Evolutionary conservation across 2,329 filamentous ascomycete genomes (phyloP), one percentile per base, ranked within the genome.

Genomic region (Trichoderma gracile): DNA sequence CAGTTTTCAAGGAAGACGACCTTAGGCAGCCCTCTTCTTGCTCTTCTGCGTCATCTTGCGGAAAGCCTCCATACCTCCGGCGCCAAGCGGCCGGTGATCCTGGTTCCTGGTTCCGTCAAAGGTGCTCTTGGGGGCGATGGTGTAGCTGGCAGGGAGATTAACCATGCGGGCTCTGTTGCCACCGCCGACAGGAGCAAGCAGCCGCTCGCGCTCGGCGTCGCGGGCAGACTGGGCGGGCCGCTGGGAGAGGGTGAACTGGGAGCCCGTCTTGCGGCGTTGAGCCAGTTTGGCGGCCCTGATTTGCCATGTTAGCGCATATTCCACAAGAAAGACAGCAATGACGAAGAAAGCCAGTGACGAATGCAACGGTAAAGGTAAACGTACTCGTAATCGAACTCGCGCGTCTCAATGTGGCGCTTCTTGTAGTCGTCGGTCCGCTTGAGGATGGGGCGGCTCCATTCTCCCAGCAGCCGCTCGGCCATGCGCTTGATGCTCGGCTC

Each of bases 401-500:
- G 84, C 17, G 84, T 87, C 72, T 87, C 82, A 47, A 89, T 80
- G 67, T 84, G 84, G 23, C 91, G 88, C 81, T 97, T 95, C 79
- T 92, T 93, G 81, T 96, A 97, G 76, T 97, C 93, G 71, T 97
- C 93, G 67, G 91, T 96, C 70, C 93, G 89, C 80, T 96, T 94
- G 61, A 99, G 83, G 68, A 99, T 96, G 4, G 94, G 93, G 46
- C 95, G 85, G 68, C 93, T 97, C 95, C 95, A 99, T 74, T 98
- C 94, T 64, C 91, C 92, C 64, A 97, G 83, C n/a, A 98, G 82
- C 55, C 91, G 87, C 80, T 98, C 93, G 0, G 95, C 95, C 79
- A 93, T 92, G 69, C 94, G 89, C 82, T 97, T 97, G 81, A 99
- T 97, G 67, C 84, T 85, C 5, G 89, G 82, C 78, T 98, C 92